Conservation (phyloP, 305 asterid species). For the Solanum hybrid region DNA sequence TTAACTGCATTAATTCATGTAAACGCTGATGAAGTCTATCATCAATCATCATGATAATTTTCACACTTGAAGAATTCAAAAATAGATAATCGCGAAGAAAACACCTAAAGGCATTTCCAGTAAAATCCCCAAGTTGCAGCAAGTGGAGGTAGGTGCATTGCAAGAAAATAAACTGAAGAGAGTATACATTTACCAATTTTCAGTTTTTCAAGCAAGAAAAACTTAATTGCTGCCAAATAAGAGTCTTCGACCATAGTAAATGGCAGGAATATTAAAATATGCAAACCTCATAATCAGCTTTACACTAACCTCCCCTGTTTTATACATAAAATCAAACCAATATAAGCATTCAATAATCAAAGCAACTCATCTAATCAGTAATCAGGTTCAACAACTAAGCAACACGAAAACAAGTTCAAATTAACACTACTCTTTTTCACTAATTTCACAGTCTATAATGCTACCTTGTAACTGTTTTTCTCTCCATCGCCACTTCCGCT, state of each 20-base stretch:
- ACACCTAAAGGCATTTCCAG: neutral
- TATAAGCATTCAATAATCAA: neutral
- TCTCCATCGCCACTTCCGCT: constrained; percentile 5
- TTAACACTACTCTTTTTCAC: neutral
- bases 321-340: neutral
- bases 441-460: neutral
- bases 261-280: neutral
- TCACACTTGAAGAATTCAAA: neutral
- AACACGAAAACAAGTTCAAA: neutral
- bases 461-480: constrained; percentile 2
- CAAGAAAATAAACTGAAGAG: neutral
- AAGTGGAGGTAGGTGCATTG: neutral
- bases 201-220: neutral
- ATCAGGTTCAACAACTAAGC: neutral
- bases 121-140: neutral
- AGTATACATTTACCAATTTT: neutral
- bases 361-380: neutral
- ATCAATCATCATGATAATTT: neutral
- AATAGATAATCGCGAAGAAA: neutral
- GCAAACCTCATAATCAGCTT: neutral
- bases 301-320: neutral
- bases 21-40: neutral
- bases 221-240: neutral
- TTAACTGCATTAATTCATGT: neutral
- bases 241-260: neutral